Percentiles rank a stretch among this genome's conserved stretches.
Conservation (phyloP, 1,284 basidiomycete species). For the Leccinum insolens region DNA sequence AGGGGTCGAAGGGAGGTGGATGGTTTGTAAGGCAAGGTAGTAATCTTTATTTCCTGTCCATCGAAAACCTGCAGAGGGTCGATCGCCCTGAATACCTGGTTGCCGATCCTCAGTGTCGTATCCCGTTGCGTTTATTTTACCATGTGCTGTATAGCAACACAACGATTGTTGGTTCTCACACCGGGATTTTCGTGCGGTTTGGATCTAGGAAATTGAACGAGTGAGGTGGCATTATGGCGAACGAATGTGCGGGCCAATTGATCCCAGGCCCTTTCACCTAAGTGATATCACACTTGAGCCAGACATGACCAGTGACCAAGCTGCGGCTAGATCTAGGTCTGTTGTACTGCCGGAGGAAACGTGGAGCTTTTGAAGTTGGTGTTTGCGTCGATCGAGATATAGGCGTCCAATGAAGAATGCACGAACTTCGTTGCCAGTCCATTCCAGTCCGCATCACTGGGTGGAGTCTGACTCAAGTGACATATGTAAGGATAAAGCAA, state of each 20-base stretch:
- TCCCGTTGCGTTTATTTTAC: background rate
- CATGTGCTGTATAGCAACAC: background rate
- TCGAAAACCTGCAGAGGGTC: background rate
- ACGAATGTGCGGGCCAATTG: background rate
- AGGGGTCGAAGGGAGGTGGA: constrained; percentile 58
- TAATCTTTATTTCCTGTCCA: background rate
- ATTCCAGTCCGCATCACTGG: too few relatives aligned
- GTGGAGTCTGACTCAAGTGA: too few relatives aligned
- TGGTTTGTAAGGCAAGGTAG: constrained; percentile 42
- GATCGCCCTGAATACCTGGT: background rate
- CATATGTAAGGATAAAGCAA: too few relatives aligned
- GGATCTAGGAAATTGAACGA: background rate
- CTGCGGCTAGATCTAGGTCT: background rate
- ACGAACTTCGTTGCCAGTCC: too few relatives aligned
- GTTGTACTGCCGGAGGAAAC: background rate
- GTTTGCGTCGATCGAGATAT: background rate
- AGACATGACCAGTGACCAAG: background rate
- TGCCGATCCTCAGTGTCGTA: background rate
- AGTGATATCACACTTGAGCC: background rate
- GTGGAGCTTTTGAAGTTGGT: background rate
- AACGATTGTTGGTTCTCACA: constrained; percentile 2
- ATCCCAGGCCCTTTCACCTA: background rate
- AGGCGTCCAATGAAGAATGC: too few relatives aligned
- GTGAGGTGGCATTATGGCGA: background rate
- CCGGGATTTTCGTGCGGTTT: background rate